Evolutionary conservation across 2,329 filamentous ascomycete genomes (phyloP).

Genomic region (Venturiaceae sp.): DNA sequence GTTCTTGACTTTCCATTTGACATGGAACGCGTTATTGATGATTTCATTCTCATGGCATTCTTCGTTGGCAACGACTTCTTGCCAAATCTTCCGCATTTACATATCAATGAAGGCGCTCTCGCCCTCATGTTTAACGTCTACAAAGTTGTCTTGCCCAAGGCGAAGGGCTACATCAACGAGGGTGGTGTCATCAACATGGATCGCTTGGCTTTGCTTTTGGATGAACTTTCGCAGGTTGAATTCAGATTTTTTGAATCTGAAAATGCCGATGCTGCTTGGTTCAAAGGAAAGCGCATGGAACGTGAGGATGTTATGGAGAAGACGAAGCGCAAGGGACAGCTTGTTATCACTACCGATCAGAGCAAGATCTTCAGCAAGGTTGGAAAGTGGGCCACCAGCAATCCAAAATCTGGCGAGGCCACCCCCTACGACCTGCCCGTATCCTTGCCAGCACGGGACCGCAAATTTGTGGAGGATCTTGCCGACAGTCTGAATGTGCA

Average conservation of each 20-base stretch:
- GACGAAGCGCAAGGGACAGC: constrained; percentile 48
- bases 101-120: constrained; percentile 96
- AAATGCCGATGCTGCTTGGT: constrained; percentile 81
- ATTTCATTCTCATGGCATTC: constrained; percentile 99
- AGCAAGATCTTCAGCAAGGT: constrained; percentile 74
- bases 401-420: constrained; percentile 31
- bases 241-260: constrained; percentile 89
- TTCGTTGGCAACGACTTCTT: constrained; percentile 99
- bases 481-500: constrained; percentile 58
- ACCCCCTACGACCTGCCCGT: constrained; percentile 62
- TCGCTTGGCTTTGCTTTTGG: constrained; percentile 65
- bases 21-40: constrained; percentile 93
- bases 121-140: constrained; percentile 97
- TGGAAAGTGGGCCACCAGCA: constrained; percentile 69
- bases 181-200: constrained; percentile 83
- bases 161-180: constrained; percentile 94
- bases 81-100: constrained; percentile 87
- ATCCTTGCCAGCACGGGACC: constrained; percentile 69
- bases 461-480: constrained; percentile 86
- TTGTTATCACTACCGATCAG: constrained; percentile 62
- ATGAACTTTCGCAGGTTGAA: constrained; percentile 81
- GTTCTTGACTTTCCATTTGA: constrained; percentile 72
- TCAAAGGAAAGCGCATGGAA: constrained; percentile 72
- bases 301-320: constrained; percentile 58
- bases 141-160: constrained; percentile 77